A percentile compares a stretch with the other conserved stretches of the same genome.
Evolutionary conservation across 257 asterid genomes (phyloP).

Genomic region (Rubia yunnanensis): DNA sequence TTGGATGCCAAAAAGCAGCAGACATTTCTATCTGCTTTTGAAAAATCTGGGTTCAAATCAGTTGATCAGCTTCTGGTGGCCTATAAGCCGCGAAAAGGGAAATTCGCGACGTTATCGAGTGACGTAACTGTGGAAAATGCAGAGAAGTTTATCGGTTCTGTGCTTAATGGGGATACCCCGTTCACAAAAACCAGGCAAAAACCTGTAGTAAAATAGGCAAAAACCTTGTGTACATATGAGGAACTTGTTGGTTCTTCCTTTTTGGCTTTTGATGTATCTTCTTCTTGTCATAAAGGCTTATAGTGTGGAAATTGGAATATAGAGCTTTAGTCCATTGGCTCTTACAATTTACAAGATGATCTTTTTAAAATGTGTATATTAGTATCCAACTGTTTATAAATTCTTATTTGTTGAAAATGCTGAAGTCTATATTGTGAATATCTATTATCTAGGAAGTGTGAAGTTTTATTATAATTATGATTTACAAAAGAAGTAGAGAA

Average conservation of each 20-base stretch:
- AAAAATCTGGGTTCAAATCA: conserved; percentile 58
- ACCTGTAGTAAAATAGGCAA: conserved; percentile 33
- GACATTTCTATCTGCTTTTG: conserved; percentile 52
- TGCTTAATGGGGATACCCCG: conserved; percentile 67
- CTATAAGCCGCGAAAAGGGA: conserved; percentile 73
- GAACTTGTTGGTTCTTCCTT: neutral
- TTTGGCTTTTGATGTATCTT: neutral
- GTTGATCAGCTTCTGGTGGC: conserved; percentile 56
- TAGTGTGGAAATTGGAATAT: neutral
- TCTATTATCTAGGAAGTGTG: too few relatives aligned
- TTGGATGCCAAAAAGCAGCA: conserved; percentile 71
- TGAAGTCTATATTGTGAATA: too few relatives aligned
- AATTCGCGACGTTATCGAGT: conserved; percentile 42
- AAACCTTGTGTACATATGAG: neutral
- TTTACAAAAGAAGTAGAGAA: too few relatives aligned
- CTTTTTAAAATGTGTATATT: neutral
- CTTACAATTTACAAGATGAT: too few relatives aligned
- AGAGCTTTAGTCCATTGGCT: neutral
- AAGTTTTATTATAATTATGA: too few relatives aligned
- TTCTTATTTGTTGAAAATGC: too few relatives aligned
- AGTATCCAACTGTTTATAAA: neutral
- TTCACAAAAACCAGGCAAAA: conserved; percentile 56
- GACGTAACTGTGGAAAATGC: conserved; percentile 49
- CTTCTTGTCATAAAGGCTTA: neutral
- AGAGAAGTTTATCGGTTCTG: conserved; percentile 56